Evolutionary conservation across 352 stramenopile genomes (phyloP).

Genomic region (Sclerospora graminicola): DNA sequence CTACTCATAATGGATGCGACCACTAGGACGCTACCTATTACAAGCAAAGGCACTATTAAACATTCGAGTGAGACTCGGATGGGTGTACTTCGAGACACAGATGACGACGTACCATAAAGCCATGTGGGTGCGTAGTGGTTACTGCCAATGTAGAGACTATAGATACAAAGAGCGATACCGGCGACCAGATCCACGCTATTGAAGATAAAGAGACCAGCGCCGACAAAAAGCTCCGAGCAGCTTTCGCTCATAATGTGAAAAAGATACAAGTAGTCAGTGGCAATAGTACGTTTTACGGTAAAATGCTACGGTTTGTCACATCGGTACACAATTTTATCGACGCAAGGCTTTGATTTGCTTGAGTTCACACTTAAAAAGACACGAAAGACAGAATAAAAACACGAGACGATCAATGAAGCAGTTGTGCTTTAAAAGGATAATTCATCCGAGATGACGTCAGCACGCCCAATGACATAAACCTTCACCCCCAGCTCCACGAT

Average conservation of each 20-base stretch:
- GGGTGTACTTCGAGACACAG: too few relatives aligned
- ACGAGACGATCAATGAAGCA: background rate
- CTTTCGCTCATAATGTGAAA: slow-evolving; percentile 12
- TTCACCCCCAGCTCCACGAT: slow-evolving; percentile 96
- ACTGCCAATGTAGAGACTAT: slow-evolving; percentile 53
- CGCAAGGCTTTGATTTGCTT: background rate
- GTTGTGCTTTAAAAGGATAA: slow-evolving; percentile 43
- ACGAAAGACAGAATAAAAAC: background rate
- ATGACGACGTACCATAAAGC: slow-evolving; percentile 38
- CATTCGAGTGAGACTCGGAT: background rate
- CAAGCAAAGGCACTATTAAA: slow-evolving; percentile 38
- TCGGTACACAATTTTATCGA: too few relatives aligned
- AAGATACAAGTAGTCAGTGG: too few relatives aligned
- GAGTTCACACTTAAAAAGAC: background rate
- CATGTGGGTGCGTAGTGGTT: slow-evolving; percentile 58
- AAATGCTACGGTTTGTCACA: too few relatives aligned
- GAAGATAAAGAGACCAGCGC: slow-evolving; percentile 60
- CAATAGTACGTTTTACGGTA: too few relatives aligned
- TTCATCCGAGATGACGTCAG: slow-evolving; percentile 54
- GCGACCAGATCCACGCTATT: slow-evolving; percentile 67
- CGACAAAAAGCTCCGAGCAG: slow-evolving; percentile 37
- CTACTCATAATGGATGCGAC: slow-evolving; percentile 50
- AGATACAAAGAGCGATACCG: slow-evolving; percentile 44
- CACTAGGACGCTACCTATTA: slow-evolving; percentile 39
- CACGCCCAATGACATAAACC: slow-evolving; percentile 93